Percentiles rank a stretch among this genome's conserved stretches.
These are phyloP conservation scores for Kodamaea plutei DNA, from an alignment of 1,139 yeast species.

Conservation along the genomic window DNA sequence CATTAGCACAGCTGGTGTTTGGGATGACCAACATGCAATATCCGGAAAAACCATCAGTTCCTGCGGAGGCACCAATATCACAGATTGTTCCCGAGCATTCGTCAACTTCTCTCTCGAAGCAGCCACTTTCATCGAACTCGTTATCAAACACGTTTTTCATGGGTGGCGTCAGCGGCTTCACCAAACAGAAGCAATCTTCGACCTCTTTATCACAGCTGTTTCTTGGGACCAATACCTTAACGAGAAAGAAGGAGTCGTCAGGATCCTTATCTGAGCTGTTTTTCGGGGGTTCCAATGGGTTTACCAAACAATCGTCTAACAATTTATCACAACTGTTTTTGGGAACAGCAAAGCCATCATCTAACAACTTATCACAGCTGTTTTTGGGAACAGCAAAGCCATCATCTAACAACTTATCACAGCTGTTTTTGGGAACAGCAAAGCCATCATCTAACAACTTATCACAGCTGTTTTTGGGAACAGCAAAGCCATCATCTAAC, in stretches of 20 bases:
- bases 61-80: constrained; percentile 25
- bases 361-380: constrained; percentile 18
- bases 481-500: constrained; percentile 32
- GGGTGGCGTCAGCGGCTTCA: constrained; percentile 2
- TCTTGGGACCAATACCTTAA: constrained; percentile 17
- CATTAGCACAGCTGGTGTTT: constrained; percentile 46
- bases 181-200: constrained; percentile 23
- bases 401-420: constrained; percentile 16
- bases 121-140: constrained; percentile 40
- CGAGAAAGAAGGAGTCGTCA: constrained; percentile 41
- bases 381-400: constrained; percentile 11
- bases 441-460: constrained; percentile 1
- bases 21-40: constrained; percentile 18
- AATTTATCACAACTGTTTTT: constrained; percentile 33
- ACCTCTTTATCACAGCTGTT: constrained; percentile 33
- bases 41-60: constrained; percentile 23
- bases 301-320: constrained; percentile 27
- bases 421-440: constrained; percentile 21
- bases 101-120: constrained; percentile 35
- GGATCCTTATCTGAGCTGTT: constrained; percentile 33
- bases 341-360: constrained; percentile 16
- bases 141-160: constrained; percentile 32
- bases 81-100: constrained; percentile 34
- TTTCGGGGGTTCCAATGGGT: constrained; percentile 19
- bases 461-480: constrained; percentile 7